A percentile compares a stretch with the other conserved stretches of the same genome.
phyloP scores from a whole-genome alignment of 2,329 filamentous ascomycete species.

The Colletotrichum falcatum region DNA sequence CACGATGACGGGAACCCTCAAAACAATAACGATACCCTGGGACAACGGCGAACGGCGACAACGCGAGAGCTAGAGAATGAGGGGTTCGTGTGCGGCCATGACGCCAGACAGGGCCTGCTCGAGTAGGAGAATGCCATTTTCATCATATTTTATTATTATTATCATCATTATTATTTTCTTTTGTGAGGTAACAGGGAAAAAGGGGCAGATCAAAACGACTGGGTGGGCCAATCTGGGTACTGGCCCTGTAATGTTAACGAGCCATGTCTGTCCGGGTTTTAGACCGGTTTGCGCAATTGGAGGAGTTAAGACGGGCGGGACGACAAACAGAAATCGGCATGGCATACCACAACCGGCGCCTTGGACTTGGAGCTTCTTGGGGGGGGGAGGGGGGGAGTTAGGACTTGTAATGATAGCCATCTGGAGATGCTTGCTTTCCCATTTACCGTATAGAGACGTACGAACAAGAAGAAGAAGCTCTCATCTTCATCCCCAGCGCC shows the following conservation, averaged over 20 bases:
- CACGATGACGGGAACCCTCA: constrained; percentile 16
- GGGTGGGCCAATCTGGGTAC: constrained; percentile 38
- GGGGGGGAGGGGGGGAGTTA: constrained; percentile 13
- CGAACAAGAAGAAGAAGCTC: not conserved
- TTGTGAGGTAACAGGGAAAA: constrained; percentile 23
- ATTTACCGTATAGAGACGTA: constrained; percentile 16
- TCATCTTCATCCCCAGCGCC: not conserved
- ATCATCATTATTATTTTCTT: too few relatives aligned
- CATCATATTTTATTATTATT: constrained; percentile 11
- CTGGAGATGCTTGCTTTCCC: constrained; percentile 22
- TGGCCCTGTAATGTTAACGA: constrained; percentile 39
- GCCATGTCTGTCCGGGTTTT: constrained; percentile 36
- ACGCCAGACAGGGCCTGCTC: constrained; percentile 25
- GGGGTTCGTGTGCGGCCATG: constrained; percentile 17
- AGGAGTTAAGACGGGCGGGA: constrained; percentile 12
- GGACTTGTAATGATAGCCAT: constrained; percentile 32
- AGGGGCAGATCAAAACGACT: constrained; percentile 25
- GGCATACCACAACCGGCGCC: constrained; percentile 29
- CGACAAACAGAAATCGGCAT: constrained; percentile 15
- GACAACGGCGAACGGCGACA: constrained; percentile 38
- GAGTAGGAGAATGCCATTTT: constrained; percentile 35
- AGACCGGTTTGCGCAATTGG: constrained; percentile 34
- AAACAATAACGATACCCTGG: constrained; percentile 40
- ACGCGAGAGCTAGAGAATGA: constrained; percentile 17
- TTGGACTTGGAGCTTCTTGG: constrained; percentile 12